Evolutionary conservation across 441 rosid species (phyloP).

Genomic region (Gossypium gossypioides): DNA sequence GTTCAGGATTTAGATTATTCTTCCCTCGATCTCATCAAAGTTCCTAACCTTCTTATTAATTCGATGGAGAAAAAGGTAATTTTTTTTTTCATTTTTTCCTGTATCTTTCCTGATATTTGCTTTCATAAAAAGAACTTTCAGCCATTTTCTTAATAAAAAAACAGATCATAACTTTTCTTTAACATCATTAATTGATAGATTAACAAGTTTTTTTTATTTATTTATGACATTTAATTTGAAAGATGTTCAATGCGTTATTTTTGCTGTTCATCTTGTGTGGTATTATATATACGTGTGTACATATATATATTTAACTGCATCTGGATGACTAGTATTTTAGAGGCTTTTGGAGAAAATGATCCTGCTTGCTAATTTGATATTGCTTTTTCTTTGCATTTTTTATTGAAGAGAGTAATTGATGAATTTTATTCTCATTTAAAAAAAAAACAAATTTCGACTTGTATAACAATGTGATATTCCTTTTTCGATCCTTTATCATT

Average conservation of each 20-base stretch:
- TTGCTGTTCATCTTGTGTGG: background rate
- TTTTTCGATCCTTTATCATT: background rate
- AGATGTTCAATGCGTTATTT: background rate
- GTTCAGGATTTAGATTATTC: slow-evolving; percentile 42
- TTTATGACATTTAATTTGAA: background rate
- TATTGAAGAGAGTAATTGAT: background rate
- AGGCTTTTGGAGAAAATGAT: background rate
- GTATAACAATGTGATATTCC: background rate
- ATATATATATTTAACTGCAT: background rate
- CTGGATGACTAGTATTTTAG: background rate
- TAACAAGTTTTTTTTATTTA: background rate
- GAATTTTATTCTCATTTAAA: background rate
- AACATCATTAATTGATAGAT: background rate
- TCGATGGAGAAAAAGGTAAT: slow-evolving; percentile 78
- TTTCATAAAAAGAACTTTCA: background rate
- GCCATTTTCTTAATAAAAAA: background rate
- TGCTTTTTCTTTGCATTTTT: background rate
- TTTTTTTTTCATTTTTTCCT: background rate
- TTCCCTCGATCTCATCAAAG: slow-evolving; percentile 39
- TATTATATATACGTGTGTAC: background rate
- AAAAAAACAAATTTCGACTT: background rate
- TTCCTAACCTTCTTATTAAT: slow-evolving; percentile 37
- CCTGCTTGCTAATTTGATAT: background rate
- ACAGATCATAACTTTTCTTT: background rate
- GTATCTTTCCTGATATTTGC: background rate